Percentiles rank a stretch among this genome's conserved stretches.
Conservation (phyloP, 2,329 filamentous ascomycete species). For the Aspergillus hortae region DNA sequence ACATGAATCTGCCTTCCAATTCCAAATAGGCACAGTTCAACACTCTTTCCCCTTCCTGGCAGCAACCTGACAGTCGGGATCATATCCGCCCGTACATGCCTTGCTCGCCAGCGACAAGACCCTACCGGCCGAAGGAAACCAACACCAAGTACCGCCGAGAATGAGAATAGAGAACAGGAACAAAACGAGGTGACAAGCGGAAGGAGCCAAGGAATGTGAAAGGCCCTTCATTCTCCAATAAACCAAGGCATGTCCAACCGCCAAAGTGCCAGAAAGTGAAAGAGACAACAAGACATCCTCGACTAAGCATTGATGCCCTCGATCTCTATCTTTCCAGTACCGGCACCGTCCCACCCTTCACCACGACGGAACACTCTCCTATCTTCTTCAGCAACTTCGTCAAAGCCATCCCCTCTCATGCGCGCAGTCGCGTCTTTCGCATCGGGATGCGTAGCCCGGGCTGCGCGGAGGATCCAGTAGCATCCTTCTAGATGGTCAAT, state of each 20-base stretch:
- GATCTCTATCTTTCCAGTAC: conserved; percentile 29
- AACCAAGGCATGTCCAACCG: no score
- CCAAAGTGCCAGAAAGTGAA: no score
- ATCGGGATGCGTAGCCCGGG: conserved; percentile 28
- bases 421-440: conserved; percentile 19
- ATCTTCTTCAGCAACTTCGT: conserved; percentile 22
- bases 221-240: no score
- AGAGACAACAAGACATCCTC: no score
- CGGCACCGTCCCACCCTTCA: conserved; percentile 31
- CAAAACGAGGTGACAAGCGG: neutral
- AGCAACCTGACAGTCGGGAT: neutral
- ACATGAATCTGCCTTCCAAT: neutral
- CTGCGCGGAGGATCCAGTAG: conserved; percentile 30
- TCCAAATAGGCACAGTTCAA: neutral
- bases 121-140: neutral
- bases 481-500: conserved; percentile 22
- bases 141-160: neutral
- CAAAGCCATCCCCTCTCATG: conserved; percentile 26
- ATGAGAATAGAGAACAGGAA: neutral
- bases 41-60: neutral
- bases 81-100: neutral
- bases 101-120: neutral
- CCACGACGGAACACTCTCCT: conserved; percentile 27
- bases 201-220: no score
- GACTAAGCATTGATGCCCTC: conserved; percentile 20